phyloP scores from a whole-genome alignment of 1,139 yeast genomes.

The Suhomyces bokatorum region DNA sequence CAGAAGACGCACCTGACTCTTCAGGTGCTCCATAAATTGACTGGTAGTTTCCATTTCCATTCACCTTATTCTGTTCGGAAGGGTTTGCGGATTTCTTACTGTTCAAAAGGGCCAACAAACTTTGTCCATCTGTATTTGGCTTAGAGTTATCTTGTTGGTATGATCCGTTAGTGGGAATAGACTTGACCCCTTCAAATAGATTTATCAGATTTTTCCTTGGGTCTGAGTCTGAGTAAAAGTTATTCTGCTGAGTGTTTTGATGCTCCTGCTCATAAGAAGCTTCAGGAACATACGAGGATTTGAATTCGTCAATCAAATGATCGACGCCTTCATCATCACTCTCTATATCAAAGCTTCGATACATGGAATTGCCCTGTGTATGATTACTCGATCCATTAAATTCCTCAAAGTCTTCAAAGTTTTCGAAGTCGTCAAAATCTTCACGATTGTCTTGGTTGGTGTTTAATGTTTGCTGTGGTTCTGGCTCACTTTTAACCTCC shows the following conservation, averaged over 20 bases:
- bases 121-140: conserved; percentile 16
- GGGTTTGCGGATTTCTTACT: conserved; percentile 10
- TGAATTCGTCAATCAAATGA: conserved; percentile 15
- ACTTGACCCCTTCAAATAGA: conserved; percentile 16
- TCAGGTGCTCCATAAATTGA: conserved; percentile 15
- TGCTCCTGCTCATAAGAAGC: not conserved
- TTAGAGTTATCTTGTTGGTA: conserved; percentile 1
- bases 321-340: conserved; percentile 36
- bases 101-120: conserved; percentile 18
- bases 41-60: conserved; percentile 13
- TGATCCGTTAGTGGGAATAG: conserved; percentile 11
- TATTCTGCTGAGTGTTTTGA: not conserved
- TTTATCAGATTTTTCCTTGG: conserved; percentile 24
- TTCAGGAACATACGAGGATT: not conserved
- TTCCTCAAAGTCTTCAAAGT: conserved; percentile 41
- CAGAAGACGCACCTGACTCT: not conserved
- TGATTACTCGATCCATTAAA: conserved; percentile 30
- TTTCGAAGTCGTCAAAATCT: conserved; percentile 21
- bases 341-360: conserved; percentile 34
- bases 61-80: not conserved
- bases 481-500: not conserved
- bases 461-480: not conserved
- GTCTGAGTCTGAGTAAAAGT: conserved; percentile 6
- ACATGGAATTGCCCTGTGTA: conserved; percentile 16
- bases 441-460: conserved; percentile 1